Evolutionary conservation across 495 filamentous ascomycete species (phyloP), one percentile per base, ranked within the genome.

Genomic region (Penicillium soppii): DNA sequence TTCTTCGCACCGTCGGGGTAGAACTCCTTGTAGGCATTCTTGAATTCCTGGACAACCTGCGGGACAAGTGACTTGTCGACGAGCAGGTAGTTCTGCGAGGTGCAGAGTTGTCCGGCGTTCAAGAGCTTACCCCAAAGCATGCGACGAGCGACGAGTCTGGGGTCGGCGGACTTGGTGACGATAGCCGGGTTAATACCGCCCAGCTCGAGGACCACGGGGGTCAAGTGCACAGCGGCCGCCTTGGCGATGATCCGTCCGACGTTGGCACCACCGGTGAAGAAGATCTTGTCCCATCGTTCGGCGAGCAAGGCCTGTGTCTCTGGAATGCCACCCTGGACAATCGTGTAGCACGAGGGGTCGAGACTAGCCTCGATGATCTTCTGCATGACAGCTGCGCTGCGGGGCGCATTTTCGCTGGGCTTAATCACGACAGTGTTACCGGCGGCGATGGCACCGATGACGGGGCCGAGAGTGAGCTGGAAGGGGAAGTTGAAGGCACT

Each of bases 281-380:
- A 92, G 58, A 98, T 92, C 78, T 96, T 96, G 70, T 95, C 92
- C 90, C 91, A 98, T 60, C 91, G 91, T 70, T 91, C 82, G 43
- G 91, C 82, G 10, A 98, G 76, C 27, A 97, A 71, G 5, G 85
- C 85, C 15, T 87, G 89, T 3, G 87, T 89, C 77, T 96, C 90
- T 20, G 85, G 75, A 25, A 95, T 62, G 7, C 74, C 82, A 45
- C 94, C 94, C 67, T 96, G 92, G 48, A 96, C 78, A 43, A 92
- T 76, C 15, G 76, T 73, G 65, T 90, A 96, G 54, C 83, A 84
- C n/a, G 79, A 79, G 21, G 81, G 82, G 68, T 97, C 94, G 27
- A 97, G 81, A 25, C 79, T 78, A 13, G 81, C 73, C 62, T 87
- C 78, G 29, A 95, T 61, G 53, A 96, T 77, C 66, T 86, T 83